Percentiles rank a stretch among this genome's conserved stretches.
Conservation (phyloP, 1,284 basidiomycete species). For the Abortiporus biennis region DNA sequence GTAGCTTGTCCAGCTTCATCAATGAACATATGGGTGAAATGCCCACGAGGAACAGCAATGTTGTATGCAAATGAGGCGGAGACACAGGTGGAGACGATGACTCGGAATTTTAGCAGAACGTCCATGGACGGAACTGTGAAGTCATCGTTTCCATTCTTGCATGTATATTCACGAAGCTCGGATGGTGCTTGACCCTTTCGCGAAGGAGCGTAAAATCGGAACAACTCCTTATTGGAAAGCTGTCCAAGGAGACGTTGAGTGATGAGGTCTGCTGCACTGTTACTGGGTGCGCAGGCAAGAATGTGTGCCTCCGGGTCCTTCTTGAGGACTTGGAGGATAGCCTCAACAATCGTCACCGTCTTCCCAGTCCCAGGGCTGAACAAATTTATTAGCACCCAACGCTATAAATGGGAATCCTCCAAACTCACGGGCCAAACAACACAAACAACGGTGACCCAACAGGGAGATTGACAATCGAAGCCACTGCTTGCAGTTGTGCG, state of each 20-base stretch:
- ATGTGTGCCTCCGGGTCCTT: slow-evolving; percentile 38
- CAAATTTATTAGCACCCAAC: not conserved
- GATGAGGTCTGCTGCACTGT: slow-evolving; percentile 59
- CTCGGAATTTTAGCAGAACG: slow-evolving; percentile 38
- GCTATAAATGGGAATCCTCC: not conserved
- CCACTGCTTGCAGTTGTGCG: slow-evolving; percentile 48
- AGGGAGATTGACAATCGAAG: slow-evolving; percentile 38
- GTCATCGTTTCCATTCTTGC: slow-evolving; percentile 30
- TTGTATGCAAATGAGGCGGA: slow-evolving; percentile 39
- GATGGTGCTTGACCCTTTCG: slow-evolving; percentile 42
- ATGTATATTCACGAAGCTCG: slow-evolving; percentile 41
- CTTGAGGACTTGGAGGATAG: slow-evolving; percentile 58
- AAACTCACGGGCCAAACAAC: slow-evolving; percentile 61
- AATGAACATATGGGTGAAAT: slow-evolving; percentile 33
- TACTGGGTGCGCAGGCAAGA: slow-evolving; percentile 60
- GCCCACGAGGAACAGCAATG: slow-evolving; percentile 32
- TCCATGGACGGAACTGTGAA: slow-evolving; percentile 41
- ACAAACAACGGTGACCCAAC: slow-evolving; percentile 50
- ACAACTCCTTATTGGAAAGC: slow-evolving; percentile 36
- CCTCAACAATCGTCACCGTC: slow-evolving; percentile 62
- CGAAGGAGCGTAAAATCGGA: slow-evolving; percentile 62
- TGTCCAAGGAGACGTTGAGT: slow-evolving; percentile 40
- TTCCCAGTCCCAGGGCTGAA: slow-evolving; percentile 62
- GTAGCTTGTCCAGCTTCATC: slow-evolving; percentile 42
- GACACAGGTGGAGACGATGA: slow-evolving; percentile 53